Evolutionary conservation across 352 stramenopile species (phyloP), one percentile per base, ranked within the genome.

Genomic region (Globisporangium middletonii): DNA sequence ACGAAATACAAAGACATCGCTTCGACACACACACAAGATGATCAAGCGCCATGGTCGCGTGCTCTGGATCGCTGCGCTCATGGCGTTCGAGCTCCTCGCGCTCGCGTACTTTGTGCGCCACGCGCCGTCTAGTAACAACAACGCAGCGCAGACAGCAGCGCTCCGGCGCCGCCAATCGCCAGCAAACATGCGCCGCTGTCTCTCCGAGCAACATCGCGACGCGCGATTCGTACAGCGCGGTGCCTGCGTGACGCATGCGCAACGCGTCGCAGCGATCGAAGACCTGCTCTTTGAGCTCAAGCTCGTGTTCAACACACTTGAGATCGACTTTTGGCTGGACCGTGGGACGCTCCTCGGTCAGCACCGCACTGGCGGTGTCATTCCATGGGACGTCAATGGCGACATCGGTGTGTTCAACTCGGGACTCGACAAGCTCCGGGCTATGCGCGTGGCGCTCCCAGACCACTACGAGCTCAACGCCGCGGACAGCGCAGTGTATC

Each of bases 301-400:
- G 41, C 57, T 61, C 6, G 57, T 78, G 49, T 46, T 86, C 3
- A 69, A 81, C 30, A 68, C 67, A 42, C 50, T 60, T 8, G 37
- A 67, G 4, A 57, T 80, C 26, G 65, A 60, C 0, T 88, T 81
- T 38, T 88, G 72, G 77, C 68, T 86, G 41, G 71, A 84, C 55
- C 79, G 77, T 52, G 73, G 73, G 47, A 74, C 75, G 35, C 67
- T 88, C 27, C 51, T 86, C 59, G 77, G 77, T 15, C 66, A 81
- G 57, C 75, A 83, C 33, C 64, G 77, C 5, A 66, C 67, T 4
- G 59, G 64, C 19, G 64, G 74, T 33, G 58, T 86, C 26, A 64
- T 84, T 7, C 69, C 76, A 3, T 83, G 73, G 67, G 77, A 84
- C 56, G 67, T 75, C 27, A 74, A 86, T 53, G 75, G 61, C 9